Base-by-base conservation (phyloP, 306 rosid species). In the Cucurbita moschata region DNA sequence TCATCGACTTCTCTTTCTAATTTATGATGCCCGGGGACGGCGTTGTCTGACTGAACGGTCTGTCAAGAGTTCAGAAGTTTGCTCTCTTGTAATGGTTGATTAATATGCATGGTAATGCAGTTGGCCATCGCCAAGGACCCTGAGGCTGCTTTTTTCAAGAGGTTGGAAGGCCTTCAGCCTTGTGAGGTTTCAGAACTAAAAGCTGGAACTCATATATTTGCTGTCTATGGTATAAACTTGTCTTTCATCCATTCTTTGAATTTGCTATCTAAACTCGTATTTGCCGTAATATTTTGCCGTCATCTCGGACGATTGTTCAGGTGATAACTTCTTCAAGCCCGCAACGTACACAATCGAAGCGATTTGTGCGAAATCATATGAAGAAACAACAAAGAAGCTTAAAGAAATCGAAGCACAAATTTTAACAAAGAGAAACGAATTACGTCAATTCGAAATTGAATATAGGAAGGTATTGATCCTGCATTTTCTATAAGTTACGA, bases 81-180 rank as follows among this genome's bases (percentile, higher is more conserved):
- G 46, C 35, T 71, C 9, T 53, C 38, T 39, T 42, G 14, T 56
- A 13, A 54, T 42, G 77, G 26, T 42, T 43, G 62, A 54, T 58
- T 18, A 38, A 56, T 43, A 4, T 35, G 15, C 43, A 51, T 63
- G 63, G 49, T 75, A 40, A 39, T 86, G 82, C 86, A 95, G 99
- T 81, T 95, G 84, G 99, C 96, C 0, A 91, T 95, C 90, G 96
- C 99, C 40, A 95, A 95, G 88, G 99, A 95, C 77, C 97, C 99
- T 38, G 96, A 95, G 75, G 91, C 96, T 75, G 96, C 91, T 37
- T 95, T 95, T 81, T 95, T 95, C 81, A 95, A 95, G 83, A 91
- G 96, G 78, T 88, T 95, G 96, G 97, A 95, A 87, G 97, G 99
- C 86, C 97, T 95, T 79, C 96, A 88, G 81, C 99, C 99, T 81